Base-by-base conservation (phyloP, 768 basidiomycete species). In the Rhodotorula sphaerocarpa region DNA sequence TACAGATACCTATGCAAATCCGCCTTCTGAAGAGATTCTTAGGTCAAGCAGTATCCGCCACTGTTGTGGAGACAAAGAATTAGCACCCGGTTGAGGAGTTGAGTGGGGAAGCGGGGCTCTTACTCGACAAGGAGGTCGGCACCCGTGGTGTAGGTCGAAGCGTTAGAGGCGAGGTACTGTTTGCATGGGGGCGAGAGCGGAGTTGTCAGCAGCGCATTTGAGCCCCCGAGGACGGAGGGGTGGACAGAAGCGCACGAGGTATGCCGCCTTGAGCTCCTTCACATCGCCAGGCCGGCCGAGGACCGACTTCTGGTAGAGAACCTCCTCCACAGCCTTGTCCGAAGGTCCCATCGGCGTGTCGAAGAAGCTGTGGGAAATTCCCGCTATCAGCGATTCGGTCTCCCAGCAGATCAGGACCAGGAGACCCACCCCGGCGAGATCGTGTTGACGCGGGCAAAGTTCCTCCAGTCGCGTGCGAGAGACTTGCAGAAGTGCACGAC, bases 391-490 rank as follows among this genome's bases (percentile, higher is more conserved):
- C 36, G 36, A 10, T 9, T 39, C 36, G 16, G 36, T 39, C 36
- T 16, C 36, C 36, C 36, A 16, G 10, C 10, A 39, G 36, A 9
- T 39, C 36, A 4, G 27, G 33, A 30, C 9, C 34, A 25, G 33
- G 27, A 51, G 36, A 63, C 55, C 25, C 33, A 63, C 15, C 64
- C 59, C 20, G 66, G 66, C 16, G 66, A 68, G 41, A 68, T 31
- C 33, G 55, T 71, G 66, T 75, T 76, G 59, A 73, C 70, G 30
- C 76, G 50, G 27, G 75, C 74, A 9, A 72, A 65, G 46, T 66
- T 65, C 9, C 73, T 71, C 71, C 75, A 74, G 58, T 76, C 76
- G 43, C 67, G 69, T 1, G 75, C 76, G 50, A 75, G 64, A 30
- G 63, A 71, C 50, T 69, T 69, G 20, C 70, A 72, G 66, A 76